Conservation (phyloP, 352 stramenopile species). For the Globisporangium radiosum region DNA sequence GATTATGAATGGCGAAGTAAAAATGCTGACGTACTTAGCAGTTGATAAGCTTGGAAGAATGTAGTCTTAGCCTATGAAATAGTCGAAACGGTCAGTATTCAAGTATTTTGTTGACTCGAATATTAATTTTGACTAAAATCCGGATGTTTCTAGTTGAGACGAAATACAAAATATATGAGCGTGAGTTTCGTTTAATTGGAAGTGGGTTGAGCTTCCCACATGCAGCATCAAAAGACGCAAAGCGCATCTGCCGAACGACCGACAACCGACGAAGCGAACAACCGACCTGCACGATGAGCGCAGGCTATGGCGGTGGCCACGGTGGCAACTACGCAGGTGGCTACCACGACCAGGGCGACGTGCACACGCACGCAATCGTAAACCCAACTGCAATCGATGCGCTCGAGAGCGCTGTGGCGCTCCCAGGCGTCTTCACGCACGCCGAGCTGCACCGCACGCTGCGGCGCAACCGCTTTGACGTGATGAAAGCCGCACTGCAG, state of each 20-base stretch:
- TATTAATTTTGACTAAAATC: too few species aligned
- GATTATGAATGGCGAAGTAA: too few species aligned
- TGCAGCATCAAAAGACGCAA: background rate
- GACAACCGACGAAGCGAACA: background rate
- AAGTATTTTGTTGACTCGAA: too few species aligned
- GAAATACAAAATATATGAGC: too few species aligned
- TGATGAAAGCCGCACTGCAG: conserved; percentile 65
- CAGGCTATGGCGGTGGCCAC: conserved; percentile 13
- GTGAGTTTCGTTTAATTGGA: too few species aligned
- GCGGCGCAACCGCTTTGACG: conserved; percentile 51
- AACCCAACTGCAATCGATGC: conserved; percentile 54
- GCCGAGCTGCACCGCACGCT: conserved; percentile 54
- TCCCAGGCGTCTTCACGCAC: conserved; percentile 46
- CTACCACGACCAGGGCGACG: conserved; percentile 29
- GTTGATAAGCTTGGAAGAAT: too few species aligned
- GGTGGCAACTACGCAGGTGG: conserved; percentile 16
- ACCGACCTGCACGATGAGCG: conserved; percentile 8
- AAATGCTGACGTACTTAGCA: too few species aligned
- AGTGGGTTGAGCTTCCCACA: too few species aligned
- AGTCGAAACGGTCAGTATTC: too few species aligned
- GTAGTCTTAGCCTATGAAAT: too few species aligned
- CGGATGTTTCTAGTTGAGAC: too few species aligned
- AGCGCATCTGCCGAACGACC: background rate
- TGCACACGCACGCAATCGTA: conserved; percentile 15
- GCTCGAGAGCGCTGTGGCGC: conserved; percentile 57